These are phyloP conservation scores for Anthracocystis setariae DNA, from an alignment of 1,284 basidiomycete species.

Conservation along the genomic window DNA sequence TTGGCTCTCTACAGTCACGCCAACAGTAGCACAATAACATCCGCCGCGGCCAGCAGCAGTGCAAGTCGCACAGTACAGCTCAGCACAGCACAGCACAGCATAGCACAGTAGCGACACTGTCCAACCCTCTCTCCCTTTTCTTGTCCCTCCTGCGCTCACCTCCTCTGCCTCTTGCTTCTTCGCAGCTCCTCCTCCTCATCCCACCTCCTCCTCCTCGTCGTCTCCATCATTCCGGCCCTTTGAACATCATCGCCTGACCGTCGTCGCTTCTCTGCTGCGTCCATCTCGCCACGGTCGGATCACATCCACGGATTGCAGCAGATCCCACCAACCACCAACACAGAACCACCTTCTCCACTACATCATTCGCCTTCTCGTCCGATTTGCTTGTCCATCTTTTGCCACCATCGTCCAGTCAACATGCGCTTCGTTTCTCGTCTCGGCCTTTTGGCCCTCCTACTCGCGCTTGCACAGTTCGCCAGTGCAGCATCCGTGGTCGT, in stretches of 20 bases:
- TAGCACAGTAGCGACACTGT: too few species aligned
- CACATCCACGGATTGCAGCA: conserved; percentile 1
- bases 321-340: too few species aligned
- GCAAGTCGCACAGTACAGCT: too few species aligned
- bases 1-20: neutral
- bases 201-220: conserved; percentile 1
- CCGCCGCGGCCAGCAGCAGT: too few species aligned
- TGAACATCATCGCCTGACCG: conserved; percentile 13
- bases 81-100: too few species aligned
- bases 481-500: conserved; percentile 21
- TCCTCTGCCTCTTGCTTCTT: conserved; percentile 9
- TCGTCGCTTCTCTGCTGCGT: conserved; percentile 9
- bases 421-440: conserved; percentile 13
- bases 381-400: too few species aligned
- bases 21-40: too few species aligned
- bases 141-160: conserved; percentile 9
- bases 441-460: conserved; percentile 24
- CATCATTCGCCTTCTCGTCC: too few species aligned
- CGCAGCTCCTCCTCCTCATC: neutral
- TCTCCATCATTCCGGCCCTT: conserved; percentile 1
- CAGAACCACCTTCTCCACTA: too few species aligned
- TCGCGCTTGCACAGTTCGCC: conserved; percentile 22
- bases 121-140: conserved; percentile 2
- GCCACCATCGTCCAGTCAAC: too few species aligned
- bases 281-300: neutral